Conservation (phyloP, 345 rosid genomes). For the Eutrema japonicum region DNA sequence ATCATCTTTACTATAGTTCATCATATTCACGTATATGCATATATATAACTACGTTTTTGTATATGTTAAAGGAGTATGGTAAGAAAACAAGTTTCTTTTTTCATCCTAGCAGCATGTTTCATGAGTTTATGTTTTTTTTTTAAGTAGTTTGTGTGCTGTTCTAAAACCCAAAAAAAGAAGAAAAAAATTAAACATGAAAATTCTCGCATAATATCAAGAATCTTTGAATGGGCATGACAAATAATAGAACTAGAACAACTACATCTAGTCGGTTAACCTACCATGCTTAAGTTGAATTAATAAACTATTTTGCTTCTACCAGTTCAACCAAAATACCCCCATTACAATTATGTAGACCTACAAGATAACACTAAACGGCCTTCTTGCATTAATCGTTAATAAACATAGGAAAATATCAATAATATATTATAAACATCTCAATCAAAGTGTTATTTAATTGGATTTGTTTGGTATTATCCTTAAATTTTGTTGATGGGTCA, state of each 20-base stretch:
- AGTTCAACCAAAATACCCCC: conserved; percentile 55
- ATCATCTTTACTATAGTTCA: conserved; percentile 2
- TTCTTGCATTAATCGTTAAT: conserved; percentile 36
- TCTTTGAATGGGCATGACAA: conserved; percentile 38
- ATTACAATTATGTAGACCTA: conserved; percentile 45
- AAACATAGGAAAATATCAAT: conserved; percentile 1
- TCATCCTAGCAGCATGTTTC: conserved; percentile 32
- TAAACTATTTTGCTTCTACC: conserved; percentile 45
- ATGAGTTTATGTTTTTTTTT: background rate
- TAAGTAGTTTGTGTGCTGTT: conserved; percentile 19
- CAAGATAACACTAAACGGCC: conserved; percentile 36
- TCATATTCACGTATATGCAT: conserved; percentile 22
- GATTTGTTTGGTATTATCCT: conserved; percentile 87
- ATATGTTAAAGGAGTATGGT: conserved; percentile 42
- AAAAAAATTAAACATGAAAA: background rate
- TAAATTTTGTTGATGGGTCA: conserved; percentile 87
- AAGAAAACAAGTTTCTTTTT: conserved; percentile 18
- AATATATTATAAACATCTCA: conserved; percentile 35
- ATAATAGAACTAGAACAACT: conserved; percentile 31
- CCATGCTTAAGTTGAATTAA: conserved; percentile 38
- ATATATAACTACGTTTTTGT: background rate
- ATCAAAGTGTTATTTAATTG: conserved; percentile 47
- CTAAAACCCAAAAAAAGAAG: background rate
- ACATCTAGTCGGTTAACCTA: conserved; percentile 36
- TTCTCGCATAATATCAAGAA: conserved; percentile 9